Percentiles rank a stretch among this genome's conserved stretches.
These are phyloP conservation scores for Picochlorum costavermella DNA, from an alignment of 139 green algal genomes.

Conservation along the genomic window DNA sequence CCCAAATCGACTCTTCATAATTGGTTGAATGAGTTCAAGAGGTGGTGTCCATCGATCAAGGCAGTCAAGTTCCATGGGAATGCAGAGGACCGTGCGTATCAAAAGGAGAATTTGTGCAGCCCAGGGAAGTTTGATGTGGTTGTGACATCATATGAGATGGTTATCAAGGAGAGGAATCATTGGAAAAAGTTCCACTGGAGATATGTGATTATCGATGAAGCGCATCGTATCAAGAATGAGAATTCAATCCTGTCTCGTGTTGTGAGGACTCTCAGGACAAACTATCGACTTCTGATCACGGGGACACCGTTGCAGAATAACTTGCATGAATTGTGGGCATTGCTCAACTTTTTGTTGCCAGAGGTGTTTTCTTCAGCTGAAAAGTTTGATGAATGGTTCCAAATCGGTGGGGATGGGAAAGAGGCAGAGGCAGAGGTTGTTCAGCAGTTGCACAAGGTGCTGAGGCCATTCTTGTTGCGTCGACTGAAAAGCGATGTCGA, in stretches of 20 bases:
- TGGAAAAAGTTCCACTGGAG: constrained; percentile 93
- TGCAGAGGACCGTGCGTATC: constrained; percentile 66
- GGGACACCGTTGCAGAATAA: constrained; percentile 88
- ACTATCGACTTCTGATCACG: constrained; percentile 97
- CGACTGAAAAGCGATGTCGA: constrained; percentile 97
- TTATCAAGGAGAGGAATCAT: constrained; percentile 97
- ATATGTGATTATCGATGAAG: constrained; percentile 99
- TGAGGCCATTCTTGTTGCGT: constrained; percentile 95
- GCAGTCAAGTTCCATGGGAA: constrained; percentile 95
- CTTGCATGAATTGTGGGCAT: constrained; percentile 96
- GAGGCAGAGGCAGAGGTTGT: constrained; percentile 84
- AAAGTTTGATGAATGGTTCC: constrained; percentile 98
- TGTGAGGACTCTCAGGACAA: constrained; percentile 79
- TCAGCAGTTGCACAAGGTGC: constrained; percentile 95
- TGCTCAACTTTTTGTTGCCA: constrained; percentile 99
- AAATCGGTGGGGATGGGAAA: constrained; percentile 47
- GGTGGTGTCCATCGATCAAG: constrained; percentile 86
- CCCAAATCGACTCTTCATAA: constrained; percentile 98
- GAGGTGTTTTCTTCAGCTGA: constrained; percentile 87
- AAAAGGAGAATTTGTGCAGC: constrained; percentile 52
- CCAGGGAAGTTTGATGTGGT: constrained; percentile 89
- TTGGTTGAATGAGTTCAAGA: constrained; percentile 96
- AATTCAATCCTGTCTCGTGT: constrained; percentile 85
- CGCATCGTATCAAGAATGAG: constrained; percentile 99
- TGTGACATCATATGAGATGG: constrained; percentile 98